A percentile compares a stretch with the other conserved stretches of the same genome.
These are phyloP conservation scores for Annona cherimola DNA, from an alignment of 164 flowering plant genomes.

Conservation along the genomic window DNA sequence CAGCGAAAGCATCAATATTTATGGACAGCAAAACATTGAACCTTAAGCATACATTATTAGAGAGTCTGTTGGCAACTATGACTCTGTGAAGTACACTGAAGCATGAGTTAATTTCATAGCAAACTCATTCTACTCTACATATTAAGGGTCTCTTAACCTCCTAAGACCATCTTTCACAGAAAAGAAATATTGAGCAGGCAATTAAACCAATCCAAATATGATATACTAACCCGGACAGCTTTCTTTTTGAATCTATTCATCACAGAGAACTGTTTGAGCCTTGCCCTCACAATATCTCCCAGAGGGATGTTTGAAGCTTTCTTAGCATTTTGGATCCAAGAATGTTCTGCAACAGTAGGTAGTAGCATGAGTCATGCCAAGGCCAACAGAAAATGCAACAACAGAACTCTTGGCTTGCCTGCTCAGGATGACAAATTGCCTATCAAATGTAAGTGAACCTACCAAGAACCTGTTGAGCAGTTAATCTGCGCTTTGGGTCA, in stretches of 20 bases:
- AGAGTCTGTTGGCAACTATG: too few species aligned
- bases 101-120: neutral
- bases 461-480: constrained; percentile 98
- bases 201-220: neutral
- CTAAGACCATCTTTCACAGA: neutral
- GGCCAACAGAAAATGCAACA: neutral
- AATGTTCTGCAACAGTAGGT: constrained; percentile 49
- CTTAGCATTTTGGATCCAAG: constrained; percentile 95
- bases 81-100: neutral
- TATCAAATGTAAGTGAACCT: constrained; percentile 16
- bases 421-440: neutral
- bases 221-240: constrained; percentile 75
- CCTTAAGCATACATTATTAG: too few species aligned
- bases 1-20: too few species aligned
- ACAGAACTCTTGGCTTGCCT: neutral
- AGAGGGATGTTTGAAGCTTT: constrained; percentile 95
- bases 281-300: constrained; percentile 93
- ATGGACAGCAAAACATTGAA: too few species aligned
- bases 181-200: neutral
- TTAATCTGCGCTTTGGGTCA: constrained; percentile 73
- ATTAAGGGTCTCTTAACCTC: neutral
- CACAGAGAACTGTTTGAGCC: constrained; percentile 91
- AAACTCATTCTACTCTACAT: neutral
- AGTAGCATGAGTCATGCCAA: neutral
- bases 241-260: constrained; percentile 97